These are phyloP conservation scores for Wickerhamiella sorbophila DNA, from an alignment of 805 yeast genomes.

Conservation along the genomic window DNA sequence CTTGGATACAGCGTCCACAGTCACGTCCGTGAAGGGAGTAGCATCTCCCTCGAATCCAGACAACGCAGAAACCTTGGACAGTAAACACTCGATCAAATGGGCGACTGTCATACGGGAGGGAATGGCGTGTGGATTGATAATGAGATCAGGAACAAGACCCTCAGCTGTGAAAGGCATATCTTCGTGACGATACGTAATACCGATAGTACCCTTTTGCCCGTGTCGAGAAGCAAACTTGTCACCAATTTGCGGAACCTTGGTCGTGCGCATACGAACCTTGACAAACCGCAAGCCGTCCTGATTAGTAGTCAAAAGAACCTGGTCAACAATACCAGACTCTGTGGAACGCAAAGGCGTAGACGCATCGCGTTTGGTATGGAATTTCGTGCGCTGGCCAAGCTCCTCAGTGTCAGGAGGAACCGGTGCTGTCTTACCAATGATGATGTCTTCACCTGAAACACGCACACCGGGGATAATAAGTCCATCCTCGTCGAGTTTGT, in stretches of 20 bases:
- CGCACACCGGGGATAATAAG: slow-evolving; percentile 96
- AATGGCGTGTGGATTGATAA: slow-evolving; percentile 98
- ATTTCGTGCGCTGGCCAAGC: slow-evolving; percentile 95
- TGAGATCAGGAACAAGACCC: slow-evolving; percentile 94
- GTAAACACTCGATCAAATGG: slow-evolving; percentile 93
- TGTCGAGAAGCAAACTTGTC: slow-evolving; percentile 99
- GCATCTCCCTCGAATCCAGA: slow-evolving; percentile 99
- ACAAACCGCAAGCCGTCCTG: slow-evolving; percentile 97
- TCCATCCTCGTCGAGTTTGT: slow-evolving; percentile 96
- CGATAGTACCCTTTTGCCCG: slow-evolving; percentile 99
- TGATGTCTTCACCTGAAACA: slow-evolving; percentile 97
- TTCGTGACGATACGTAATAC: slow-evolving; percentile 95
- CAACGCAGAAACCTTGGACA: slow-evolving; percentile 86
- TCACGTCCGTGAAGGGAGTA: slow-evolving; percentile 95
- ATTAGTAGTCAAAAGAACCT: slow-evolving; percentile 89
- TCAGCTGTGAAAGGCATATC: slow-evolving; percentile 97
- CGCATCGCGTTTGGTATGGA: slow-evolving; percentile 97
- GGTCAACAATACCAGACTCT: slow-evolving; percentile 97
- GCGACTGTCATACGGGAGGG: slow-evolving; percentile 99
- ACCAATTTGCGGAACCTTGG: slow-evolving; percentile 97
- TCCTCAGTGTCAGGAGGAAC: slow-evolving; percentile 99
- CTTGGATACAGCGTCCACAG: slow-evolving; percentile 92
- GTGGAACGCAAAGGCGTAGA: slow-evolving; percentile 94
- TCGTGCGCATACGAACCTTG: slow-evolving; percentile 97
- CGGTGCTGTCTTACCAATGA: slow-evolving; percentile 97